Conservation (phyloP, 2,329 filamentous ascomycete species). For the Blastomyces silverae region DNA sequence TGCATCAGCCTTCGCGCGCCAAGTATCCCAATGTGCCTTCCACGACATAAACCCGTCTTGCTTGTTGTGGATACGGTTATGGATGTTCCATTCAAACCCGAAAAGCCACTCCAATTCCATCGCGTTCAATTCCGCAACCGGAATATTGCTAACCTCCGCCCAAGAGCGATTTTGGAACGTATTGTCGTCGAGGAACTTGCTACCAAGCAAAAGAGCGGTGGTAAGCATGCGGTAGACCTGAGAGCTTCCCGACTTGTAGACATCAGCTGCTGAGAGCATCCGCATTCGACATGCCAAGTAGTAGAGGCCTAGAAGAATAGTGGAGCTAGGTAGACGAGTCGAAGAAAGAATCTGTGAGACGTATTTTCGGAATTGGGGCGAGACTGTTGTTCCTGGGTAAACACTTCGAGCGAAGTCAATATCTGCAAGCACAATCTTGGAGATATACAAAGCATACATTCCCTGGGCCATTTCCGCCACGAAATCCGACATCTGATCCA, state of each 20-base stretch:
- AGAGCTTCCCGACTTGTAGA: conserved; percentile 54
- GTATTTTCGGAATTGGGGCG: conserved; percentile 79
- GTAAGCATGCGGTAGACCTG: conserved; percentile 85
- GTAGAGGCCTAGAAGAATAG: conserved; percentile 82
- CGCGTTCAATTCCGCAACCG: conserved; percentile 73
- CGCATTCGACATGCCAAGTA: conserved; percentile 80
- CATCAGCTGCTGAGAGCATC: conserved; percentile 54
- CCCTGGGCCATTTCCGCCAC: conserved; percentile 80
- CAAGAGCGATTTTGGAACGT: conserved; percentile 96
- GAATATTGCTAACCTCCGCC: conserved; percentile 89
- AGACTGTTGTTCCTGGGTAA: conserved; percentile 55
- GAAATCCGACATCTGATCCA: conserved; percentile 93
- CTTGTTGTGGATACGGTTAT: conserved; percentile 72
- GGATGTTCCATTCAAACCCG: conserved; percentile 75
- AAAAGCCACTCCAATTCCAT: conserved; percentile 84
- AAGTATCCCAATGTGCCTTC: conserved; percentile 60
- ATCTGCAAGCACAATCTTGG: conserved; percentile 53
- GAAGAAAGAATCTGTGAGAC: conserved; percentile 85
- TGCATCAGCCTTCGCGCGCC: conserved; percentile 48
- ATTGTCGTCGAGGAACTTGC: conserved; percentile 95
- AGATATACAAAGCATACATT: conserved; percentile 57
- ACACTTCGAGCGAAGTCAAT: conserved; percentile 60
- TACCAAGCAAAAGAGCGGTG: conserved; percentile 74
- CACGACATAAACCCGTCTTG: conserved; percentile 61
- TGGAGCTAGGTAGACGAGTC: conserved; percentile 81